These are phyloP conservation scores for Oxytropis ochrocephala DNA, from an alignment of 306 rosid genomes.

Conservation along the genomic window DNA sequence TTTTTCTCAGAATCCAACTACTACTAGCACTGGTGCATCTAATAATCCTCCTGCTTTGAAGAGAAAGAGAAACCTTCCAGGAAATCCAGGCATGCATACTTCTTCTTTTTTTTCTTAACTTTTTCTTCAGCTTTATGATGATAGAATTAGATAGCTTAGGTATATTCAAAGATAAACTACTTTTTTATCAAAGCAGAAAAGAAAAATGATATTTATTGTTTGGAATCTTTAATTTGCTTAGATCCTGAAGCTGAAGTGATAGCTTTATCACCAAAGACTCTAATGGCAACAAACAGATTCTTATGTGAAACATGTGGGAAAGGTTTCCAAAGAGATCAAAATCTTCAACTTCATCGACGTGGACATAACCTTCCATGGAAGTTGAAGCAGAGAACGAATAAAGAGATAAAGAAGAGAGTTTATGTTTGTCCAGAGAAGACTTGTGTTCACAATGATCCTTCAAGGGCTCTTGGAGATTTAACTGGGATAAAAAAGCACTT, in stretches of 20 bases:
- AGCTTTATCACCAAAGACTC: slow-evolving; percentile 78
- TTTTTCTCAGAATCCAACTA: slow-evolving; percentile 40
- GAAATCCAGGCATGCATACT: slow-evolving; percentile 70
- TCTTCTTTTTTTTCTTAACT: neutral
- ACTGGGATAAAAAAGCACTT: slow-evolving; percentile 95
- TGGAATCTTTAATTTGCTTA: slow-evolving; percentile 3
- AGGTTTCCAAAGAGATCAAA: slow-evolving; percentile 86
- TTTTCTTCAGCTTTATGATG: neutral
- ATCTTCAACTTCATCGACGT: slow-evolving; percentile 75
- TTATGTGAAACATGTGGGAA: slow-evolving; percentile 84
- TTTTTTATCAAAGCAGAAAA: neutral
- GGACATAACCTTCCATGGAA: slow-evolving; percentile 96
- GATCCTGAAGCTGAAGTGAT: slow-evolving; percentile 95
- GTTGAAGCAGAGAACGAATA: slow-evolving; percentile 71
- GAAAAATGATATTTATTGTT: neutral
- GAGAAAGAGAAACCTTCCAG: slow-evolving; percentile 90
- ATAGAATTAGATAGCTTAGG: neutral
- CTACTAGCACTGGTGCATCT: slow-evolving; percentile 23
- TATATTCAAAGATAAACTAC: slow-evolving; percentile 25
- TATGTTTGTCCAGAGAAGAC: slow-evolving; percentile 82
- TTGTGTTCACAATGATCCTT: slow-evolving; percentile 73
- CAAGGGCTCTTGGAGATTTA: slow-evolving; percentile 80
- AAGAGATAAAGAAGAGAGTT: slow-evolving; percentile 64
- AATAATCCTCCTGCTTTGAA: slow-evolving; percentile 38
- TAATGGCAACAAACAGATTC: slow-evolving; percentile 84